phyloP scores from a whole-genome alignment of 352 stramenopile genomes.

The Phytopythium sindhum region DNA sequence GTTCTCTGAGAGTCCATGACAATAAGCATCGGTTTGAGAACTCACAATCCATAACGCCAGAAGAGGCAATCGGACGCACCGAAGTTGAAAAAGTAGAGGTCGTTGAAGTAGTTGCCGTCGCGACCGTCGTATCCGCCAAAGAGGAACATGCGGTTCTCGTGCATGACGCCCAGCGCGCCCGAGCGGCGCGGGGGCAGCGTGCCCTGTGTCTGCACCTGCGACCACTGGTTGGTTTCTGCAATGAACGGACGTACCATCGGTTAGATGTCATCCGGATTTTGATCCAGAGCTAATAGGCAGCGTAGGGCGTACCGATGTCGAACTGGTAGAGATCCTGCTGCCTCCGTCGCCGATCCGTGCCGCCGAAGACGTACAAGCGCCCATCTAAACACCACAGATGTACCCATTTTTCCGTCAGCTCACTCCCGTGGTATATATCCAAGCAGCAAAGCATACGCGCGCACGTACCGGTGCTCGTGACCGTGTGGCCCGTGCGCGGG shows the following conservation, averaged over 20 bases:
- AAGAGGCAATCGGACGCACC: slow-evolving; percentile 17
- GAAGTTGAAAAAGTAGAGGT: slow-evolving; percentile 88
- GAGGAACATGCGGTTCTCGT: slow-evolving; percentile 85
- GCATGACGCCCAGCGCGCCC: slow-evolving; percentile 72
- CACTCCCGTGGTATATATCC: neutral
- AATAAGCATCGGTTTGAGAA: neutral
- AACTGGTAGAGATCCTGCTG: slow-evolving; percentile 87
- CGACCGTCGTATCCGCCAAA: slow-evolving; percentile 89
- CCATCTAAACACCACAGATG: slow-evolving; percentile 34
- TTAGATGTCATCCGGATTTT: neutral
- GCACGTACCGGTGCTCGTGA: slow-evolving; percentile 64
- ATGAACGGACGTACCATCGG: neutral
- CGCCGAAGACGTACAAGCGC: slow-evolving; percentile 82
- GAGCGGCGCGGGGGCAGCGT: slow-evolving; percentile 65
- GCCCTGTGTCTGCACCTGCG: slow-evolving; percentile 66
- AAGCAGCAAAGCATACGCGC: neutral
- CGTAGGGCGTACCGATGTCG: slow-evolving; percentile 47
- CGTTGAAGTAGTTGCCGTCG: slow-evolving; percentile 89
- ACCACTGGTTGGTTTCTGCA: slow-evolving; percentile 55
- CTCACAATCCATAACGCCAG: neutral
- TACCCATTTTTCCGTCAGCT: slow-evolving; percentile 7
- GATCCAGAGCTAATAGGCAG: neutral
- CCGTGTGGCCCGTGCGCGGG: slow-evolving; percentile 81
- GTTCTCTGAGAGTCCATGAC: slow-evolving; percentile 15
- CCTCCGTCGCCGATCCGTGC: slow-evolving; percentile 70